Percentiles rank a stretch among this genome's conserved stretches.
phyloP scores from a whole-genome alignment of 805 yeast genomes.

The Tetrapisispora iriomotensis region DNA sequence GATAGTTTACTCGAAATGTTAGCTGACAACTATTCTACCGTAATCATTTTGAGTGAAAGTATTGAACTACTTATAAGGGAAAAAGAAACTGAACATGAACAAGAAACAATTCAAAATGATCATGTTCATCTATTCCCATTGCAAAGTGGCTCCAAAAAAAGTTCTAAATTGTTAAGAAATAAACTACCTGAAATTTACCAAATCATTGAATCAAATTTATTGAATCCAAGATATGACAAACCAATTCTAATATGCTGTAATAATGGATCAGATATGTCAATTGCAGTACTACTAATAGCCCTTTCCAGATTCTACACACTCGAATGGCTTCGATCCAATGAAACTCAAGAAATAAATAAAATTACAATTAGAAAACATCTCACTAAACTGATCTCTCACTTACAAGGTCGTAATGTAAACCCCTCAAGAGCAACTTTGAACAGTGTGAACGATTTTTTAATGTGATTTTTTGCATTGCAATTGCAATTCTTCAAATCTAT shows the following conservation, averaged over 20 bases:
- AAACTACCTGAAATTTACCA: conserved; percentile 36
- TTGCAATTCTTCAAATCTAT: too few species aligned
- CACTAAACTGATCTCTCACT: conserved; percentile 35
- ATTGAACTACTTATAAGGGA: not conserved
- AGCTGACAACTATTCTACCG: conserved; percentile 6
- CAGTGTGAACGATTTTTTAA: conserved; percentile 50
- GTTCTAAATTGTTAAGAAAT: conserved; percentile 50
- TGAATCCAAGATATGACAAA: too few species aligned
- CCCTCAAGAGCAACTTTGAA: conserved; percentile 75
- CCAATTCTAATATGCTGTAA: conserved; percentile 47
- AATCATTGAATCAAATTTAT: conserved; percentile 9
- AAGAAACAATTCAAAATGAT: not conserved
- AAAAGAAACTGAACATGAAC: not conserved
- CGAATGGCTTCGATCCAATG: conserved; percentile 30
- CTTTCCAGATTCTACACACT: conserved; percentile 38
- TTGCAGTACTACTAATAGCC: conserved; percentile 46
- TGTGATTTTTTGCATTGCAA: conserved; percentile 29
- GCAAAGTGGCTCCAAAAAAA: conserved; percentile 45
- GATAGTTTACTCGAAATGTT: conserved; percentile 6
- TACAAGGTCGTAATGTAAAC: conserved; percentile 41
- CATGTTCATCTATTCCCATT: conserved; percentile 7
- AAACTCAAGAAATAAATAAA: conserved; percentile 32
- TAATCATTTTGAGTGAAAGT: conserved; percentile 16
- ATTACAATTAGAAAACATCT: conserved; percentile 47
- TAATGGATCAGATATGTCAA: conserved; percentile 55